A percentile compares a stretch with the other conserved stretches of the same genome.
Conservation (phyloP, 2,329 filamentous ascomycete species). For the Penicillium olsonii region DNA sequence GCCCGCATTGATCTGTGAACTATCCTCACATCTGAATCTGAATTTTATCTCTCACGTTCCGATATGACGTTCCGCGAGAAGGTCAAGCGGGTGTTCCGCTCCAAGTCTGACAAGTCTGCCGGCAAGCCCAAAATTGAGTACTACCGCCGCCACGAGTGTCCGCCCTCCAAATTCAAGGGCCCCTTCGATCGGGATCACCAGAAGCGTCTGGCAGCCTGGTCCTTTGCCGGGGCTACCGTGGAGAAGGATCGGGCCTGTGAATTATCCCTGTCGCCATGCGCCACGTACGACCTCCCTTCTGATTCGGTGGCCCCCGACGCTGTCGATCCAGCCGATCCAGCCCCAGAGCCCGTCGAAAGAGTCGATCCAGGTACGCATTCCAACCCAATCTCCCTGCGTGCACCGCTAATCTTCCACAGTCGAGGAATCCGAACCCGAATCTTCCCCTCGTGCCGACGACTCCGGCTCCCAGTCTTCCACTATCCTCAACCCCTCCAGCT, state of each 20-base stretch:
- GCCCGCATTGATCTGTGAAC: conserved; percentile 14
- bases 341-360: not conserved
- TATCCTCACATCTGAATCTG: conserved; percentile 6
- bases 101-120: conserved; percentile 24
- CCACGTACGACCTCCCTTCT: conserved; percentile 29
- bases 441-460: conserved; percentile 29
- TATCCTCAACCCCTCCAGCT: conserved; percentile 37
- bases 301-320: conserved; percentile 25
- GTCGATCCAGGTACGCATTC: conserved; percentile 1
- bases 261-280: conserved; percentile 41
- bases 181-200: conserved; percentile 50
- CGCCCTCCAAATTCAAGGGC: conserved; percentile 51
- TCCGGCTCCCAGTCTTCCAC: conserved; percentile 40
- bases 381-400: too few species aligned
- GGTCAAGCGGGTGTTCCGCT: conserved; percentile 39
- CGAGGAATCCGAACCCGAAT: conserved; percentile 21
- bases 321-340: conserved; percentile 19
- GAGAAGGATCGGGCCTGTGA: conserved; percentile 39
- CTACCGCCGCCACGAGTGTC: conserved; percentile 50
- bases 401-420: not conserved
- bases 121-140: conserved; percentile 48
- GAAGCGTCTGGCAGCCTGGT: conserved; percentile 46
- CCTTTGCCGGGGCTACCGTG: conserved; percentile 40
- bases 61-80: conserved; percentile 43
- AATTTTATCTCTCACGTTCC: conserved; percentile 10